Evolutionary conservation across 305 asterid genomes (phyloP).

Genomic region (Plantago coronopus): DNA sequence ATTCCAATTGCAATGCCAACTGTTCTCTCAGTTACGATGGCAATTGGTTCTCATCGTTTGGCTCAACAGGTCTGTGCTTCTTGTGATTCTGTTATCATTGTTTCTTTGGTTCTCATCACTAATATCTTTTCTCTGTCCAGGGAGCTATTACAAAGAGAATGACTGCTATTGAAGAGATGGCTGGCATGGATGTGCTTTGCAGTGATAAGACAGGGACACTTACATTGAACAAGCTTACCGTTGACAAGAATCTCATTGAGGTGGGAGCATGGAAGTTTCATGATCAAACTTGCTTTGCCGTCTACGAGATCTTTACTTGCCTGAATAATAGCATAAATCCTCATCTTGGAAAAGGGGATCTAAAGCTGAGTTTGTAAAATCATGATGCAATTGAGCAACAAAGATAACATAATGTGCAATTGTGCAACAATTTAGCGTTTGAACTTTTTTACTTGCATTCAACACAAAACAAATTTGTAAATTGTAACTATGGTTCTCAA

Average conservation of each 20-base stretch:
- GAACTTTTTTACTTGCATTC: neutral
- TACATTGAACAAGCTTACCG: constrained; percentile 88
- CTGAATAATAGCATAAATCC: too few species aligned
- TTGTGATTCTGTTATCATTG: constrained; percentile 19
- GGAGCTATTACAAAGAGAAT: constrained; percentile 99
- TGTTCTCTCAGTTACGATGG: constrained; percentile 98
- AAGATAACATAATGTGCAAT: neutral
- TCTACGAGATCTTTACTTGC: neutral
- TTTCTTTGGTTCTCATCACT: too few species aligned
- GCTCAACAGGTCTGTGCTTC: constrained; percentile 78
- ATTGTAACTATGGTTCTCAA: constrained; percentile 9
- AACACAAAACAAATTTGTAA: neutral
- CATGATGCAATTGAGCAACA: neutral
- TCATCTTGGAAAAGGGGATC: too few species aligned
- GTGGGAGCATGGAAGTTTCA: constrained; percentile 29
- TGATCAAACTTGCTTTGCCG: constrained; percentile 7
- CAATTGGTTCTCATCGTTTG: constrained; percentile 95
- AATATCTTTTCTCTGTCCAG: constrained; percentile 30
- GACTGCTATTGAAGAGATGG: constrained; percentile 99
- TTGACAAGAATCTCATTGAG: constrained; percentile 91
- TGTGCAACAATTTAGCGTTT: neutral
- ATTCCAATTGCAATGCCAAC: constrained; percentile 99
- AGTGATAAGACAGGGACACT: constrained; percentile 93
- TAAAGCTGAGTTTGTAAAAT: neutral
- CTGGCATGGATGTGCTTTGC: constrained; percentile 98